Evolutionary conservation across 345 rosid genomes (phyloP).

Genomic region (Durio zibethinus): DNA sequence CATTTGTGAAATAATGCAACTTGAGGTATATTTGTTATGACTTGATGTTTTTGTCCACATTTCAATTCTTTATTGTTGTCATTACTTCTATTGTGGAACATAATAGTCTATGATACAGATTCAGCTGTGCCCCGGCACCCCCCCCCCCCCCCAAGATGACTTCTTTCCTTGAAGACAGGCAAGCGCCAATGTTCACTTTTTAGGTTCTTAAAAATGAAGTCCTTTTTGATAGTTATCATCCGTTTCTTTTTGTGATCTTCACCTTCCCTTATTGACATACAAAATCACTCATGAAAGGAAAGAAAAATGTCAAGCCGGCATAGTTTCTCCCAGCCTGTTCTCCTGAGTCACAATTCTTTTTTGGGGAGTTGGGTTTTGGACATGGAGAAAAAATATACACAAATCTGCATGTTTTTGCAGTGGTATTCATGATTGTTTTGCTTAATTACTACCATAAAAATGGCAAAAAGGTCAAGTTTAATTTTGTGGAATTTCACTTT

Average conservation of each 20-base stretch:
- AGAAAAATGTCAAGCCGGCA: neutral
- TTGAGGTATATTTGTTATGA: conserved; percentile 45
- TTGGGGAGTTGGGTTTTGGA: neutral
- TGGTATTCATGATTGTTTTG: neutral
- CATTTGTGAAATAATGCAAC: conserved; percentile 75
- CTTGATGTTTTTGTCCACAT: neutral
- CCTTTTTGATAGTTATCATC: neutral
- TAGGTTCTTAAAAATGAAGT: neutral
- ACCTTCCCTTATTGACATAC: neutral
- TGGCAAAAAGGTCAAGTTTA: neutral
- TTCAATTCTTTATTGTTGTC: neutral
- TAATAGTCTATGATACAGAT: neutral
- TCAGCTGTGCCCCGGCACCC: too few species aligned
- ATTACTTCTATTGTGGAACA: conserved; percentile 5
- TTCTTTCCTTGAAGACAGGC: neutral
- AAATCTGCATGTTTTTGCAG: neutral
- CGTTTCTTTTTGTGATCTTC: neutral
- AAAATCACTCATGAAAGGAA: neutral
- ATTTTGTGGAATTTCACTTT: neutral
- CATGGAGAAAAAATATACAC: neutral
- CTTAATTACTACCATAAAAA: neutral
- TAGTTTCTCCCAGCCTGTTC: neutral
- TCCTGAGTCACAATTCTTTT: neutral
- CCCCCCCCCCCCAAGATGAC: neutral
- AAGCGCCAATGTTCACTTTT: neutral